Percentiles rank a stretch among this genome's conserved stretches.
These are phyloP conservation scores for Metschnikowia koreensis DNA, from an alignment of 805 yeast species.

Conservation along the genomic window DNA sequence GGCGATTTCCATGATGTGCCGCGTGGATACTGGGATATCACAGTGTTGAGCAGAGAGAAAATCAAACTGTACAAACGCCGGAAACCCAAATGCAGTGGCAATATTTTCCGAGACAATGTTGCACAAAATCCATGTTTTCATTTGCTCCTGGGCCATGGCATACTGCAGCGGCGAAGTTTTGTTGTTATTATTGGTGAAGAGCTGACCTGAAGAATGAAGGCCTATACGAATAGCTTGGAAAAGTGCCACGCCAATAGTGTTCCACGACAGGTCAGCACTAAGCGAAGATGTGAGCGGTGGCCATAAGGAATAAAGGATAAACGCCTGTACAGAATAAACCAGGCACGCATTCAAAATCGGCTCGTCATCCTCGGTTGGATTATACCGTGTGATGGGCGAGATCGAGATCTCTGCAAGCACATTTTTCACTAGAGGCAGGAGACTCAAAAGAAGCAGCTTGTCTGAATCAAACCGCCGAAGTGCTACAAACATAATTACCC, in stretches of 20 bases:
- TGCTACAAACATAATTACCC: slow-evolving; percentile 90
- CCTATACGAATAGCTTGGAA: slow-evolving; percentile 93
- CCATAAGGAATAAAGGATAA: slow-evolving; percentile 86
- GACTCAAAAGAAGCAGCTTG: slow-evolving; percentile 49
- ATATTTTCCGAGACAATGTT: slow-evolving; percentile 86
- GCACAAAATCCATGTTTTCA: slow-evolving; percentile 90
- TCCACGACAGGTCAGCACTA: slow-evolving; percentile 95
- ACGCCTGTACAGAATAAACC: slow-evolving; percentile 92
- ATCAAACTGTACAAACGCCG: slow-evolving; percentile 86
- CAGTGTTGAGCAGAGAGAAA: slow-evolving; percentile 46
- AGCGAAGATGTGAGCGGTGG: slow-evolving; percentile 93
- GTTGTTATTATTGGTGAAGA: background rate
- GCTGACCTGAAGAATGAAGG: slow-evolving; percentile 58
- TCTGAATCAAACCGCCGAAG: slow-evolving; percentile 55
- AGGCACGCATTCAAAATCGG: slow-evolving; percentile 86
- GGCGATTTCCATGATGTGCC: slow-evolving; percentile 78
- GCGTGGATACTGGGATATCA: slow-evolving; percentile 56
- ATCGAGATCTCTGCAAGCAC: slow-evolving; percentile 85
- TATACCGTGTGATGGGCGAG: slow-evolving; percentile 82
- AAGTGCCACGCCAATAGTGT: slow-evolving; percentile 87
- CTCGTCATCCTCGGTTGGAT: slow-evolving; percentile 74
- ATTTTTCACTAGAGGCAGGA: slow-evolving; percentile 70
- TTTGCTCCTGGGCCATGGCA: slow-evolving; percentile 66
- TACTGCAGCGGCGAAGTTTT: slow-evolving; percentile 10
- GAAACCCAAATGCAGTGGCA: slow-evolving; percentile 92